Conservation (phyloP, 2,329 filamentous ascomycete genomes). For the Aspergillus proliferans region DNA sequence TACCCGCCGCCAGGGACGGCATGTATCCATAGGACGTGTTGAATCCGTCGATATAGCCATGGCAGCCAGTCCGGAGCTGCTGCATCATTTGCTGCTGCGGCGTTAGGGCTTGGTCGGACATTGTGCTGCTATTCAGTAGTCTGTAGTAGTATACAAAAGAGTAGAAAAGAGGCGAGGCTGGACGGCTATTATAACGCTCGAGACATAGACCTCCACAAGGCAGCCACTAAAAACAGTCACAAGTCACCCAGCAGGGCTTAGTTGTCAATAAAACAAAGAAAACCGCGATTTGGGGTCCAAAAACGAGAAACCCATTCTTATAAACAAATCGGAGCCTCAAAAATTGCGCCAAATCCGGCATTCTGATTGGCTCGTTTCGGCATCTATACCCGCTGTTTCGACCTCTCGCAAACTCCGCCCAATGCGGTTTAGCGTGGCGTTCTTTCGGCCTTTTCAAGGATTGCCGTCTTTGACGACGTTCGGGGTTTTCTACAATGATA, state of each 20-base stretch:
- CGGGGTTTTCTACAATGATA: too few relatives aligned
- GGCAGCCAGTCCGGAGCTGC: conserved; percentile 17
- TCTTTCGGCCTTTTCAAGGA: too few relatives aligned
- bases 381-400: too few relatives aligned
- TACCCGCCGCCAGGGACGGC: conserved; percentile 28
- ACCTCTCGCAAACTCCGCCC: conserved; percentile 21
- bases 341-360: too few relatives aligned
- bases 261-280: not conserved
- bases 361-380: too few relatives aligned
- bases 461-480: too few relatives aligned
- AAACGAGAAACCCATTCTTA: not conserved
- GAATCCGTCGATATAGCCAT: conserved; percentile 19
- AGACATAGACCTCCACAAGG: not conserved
- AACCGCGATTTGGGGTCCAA: not conserved
- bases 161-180: not conserved
- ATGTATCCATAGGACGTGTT: conserved; percentile 28
- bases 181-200: not conserved
- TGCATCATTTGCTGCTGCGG: conserved; percentile 3
- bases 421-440: conserved; percentile 19
- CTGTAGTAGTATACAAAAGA: not conserved
- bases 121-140: not conserved
- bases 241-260: too few relatives aligned
- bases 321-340: too few relatives aligned
- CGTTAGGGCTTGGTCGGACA: not conserved
- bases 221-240: not conserved